Evolutionary conservation across 805 yeast genomes (phyloP), one percentile per base, ranked within the genome.

Genomic region (Barnettozyma pratensis): DNA sequence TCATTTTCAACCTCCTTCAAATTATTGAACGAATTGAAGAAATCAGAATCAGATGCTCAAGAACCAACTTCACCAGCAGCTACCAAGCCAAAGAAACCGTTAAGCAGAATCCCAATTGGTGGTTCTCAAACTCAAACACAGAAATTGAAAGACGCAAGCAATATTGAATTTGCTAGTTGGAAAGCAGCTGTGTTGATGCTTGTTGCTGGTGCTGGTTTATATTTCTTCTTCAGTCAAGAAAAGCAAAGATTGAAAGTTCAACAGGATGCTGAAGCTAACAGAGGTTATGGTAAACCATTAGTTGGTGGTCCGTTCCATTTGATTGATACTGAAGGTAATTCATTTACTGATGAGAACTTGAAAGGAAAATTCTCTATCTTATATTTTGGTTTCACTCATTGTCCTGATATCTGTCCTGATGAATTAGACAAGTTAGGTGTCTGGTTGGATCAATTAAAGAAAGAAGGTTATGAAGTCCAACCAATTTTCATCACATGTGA

Each of bases 361-460:
- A 68, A 77, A 53, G 94, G 91, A 34, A 84, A 80, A 64, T 94
- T 90, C 67, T 80, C 92, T 9, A 71, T 94, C 41, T 67, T 92
- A n/a, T 94, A 94, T 66, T 94, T 94, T 69, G 99, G 99, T 0
- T 94, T 94, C 72, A 87, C 97, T 4, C 91, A 91, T 69, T 94
- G 99, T 70, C 99, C 99, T 6, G 99, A 94, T 68, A 91, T 94
- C 46, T 94, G 99, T 68, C 99, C 99, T 9, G 99, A 94, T 66
- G 99, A 94, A 66, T 77, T 94, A 51, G 99, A 94, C 65, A 88
- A 92, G 63, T 75, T 94, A 63, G 92, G 96, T 5, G 75, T 71
- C 44, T 79, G 72, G 76, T 72, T 79, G 60, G 79, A 77, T 54
- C 76, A 73, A 36, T 73, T 92, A 61, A 81, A 85, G 61, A 63